Base-by-base conservation (phyloP, 805 yeast genomes). In the Spathaspora sp. region DNA sequence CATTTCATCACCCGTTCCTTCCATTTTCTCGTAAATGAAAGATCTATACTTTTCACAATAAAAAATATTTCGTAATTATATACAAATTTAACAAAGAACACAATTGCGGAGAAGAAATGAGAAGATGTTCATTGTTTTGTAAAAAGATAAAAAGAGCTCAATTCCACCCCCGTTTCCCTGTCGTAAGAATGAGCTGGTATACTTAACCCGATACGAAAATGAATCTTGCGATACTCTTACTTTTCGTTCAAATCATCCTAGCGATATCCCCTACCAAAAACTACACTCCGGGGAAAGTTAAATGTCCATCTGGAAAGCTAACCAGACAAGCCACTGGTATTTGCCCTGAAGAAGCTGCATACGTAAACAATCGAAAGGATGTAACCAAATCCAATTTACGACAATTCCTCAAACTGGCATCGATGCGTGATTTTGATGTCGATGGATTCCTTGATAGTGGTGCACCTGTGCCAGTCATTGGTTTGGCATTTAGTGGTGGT, bases 401-500 rank as follows among this genome's bases (percentile, higher is more conserved):
- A 3, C 44, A 69, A 40, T n/a, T 76, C 82, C 57, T 69, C 35
- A 48, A 58, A 14, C 52, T 52, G n/a, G 60, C 65, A 11, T 64
- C 62, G 18, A 47, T 68, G 28, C 52, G 58, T 5, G 60, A 57
- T 46, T 60, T 63, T 42, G 59, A 66, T 49, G 62, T 61, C 3
- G 60, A 55, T 23, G 62, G 59, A 0, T 82, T 73, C 53, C 57
- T 65, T 52, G 56, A 8, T 48, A 53, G 18, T 44, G 56, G 49
- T 59, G 49, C 16, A n/a, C 31, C 44, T 2, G 57, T 78, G 28
- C 49, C 89, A 14, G 61, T 55, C n/a, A 62, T 73, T 19, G 78
- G 71, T 6, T 51, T 73, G 18, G 75, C 77, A 3, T 65, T 73
- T 51, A 60, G 70, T 14, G 97, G 97, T 46, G 97, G 97, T 62